Conservation (phyloP, 805 yeast genomes). For the Cyberlindnera sargentensis region DNA sequence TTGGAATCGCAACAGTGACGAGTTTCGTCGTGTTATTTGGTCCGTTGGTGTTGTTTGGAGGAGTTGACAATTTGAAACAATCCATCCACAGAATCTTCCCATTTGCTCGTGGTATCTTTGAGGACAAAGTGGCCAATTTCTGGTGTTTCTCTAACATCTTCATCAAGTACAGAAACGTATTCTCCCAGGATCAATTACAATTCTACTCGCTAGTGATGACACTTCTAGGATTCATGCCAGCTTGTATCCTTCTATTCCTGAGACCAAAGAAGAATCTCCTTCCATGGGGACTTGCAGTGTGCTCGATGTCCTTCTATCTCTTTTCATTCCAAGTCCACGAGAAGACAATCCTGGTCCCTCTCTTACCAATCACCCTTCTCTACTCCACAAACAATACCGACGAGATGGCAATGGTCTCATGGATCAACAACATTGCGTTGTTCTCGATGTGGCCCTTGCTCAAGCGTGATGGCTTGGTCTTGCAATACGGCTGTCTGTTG, state of each 20-base stretch:
- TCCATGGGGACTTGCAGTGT: constrained; percentile 71
- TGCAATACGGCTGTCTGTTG: constrained; percentile 64
- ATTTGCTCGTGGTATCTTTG: constrained; percentile 88
- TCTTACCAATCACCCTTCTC: constrained; percentile 74
- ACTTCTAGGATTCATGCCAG: constrained; percentile 45
- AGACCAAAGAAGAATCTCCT: constrained; percentile 44
- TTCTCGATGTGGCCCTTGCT: constrained; percentile 88
- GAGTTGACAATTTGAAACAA: constrained; percentile 33
- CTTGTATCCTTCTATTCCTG: constrained; percentile 43
- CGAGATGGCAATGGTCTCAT: constrained; percentile 66
- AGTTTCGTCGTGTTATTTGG: constrained; percentile 45
- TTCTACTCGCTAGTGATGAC: constrained; percentile 49
- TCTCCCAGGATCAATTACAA: constrained; percentile 53
- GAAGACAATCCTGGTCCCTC: constrained; percentile 81
- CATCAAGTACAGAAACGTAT: constrained; percentile 57
- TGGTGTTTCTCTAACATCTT: constrained; percentile 92
- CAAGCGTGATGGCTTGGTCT: constrained; percentile 59
- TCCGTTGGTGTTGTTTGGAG: constrained; percentile 53
- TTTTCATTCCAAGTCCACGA: constrained; percentile 97
- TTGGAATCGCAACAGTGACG: constrained; percentile 56
- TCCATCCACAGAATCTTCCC: constrained; percentile 80
- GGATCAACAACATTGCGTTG: constrained; percentile 80
- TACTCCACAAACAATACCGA: constrained; percentile 45
- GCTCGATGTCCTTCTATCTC: constrained; percentile 81
- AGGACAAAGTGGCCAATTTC: constrained; percentile 93